Evolutionary conservation across 805 yeast genomes (phyloP).

Genomic region (Dipodascopsis uninucleata): DNA sequence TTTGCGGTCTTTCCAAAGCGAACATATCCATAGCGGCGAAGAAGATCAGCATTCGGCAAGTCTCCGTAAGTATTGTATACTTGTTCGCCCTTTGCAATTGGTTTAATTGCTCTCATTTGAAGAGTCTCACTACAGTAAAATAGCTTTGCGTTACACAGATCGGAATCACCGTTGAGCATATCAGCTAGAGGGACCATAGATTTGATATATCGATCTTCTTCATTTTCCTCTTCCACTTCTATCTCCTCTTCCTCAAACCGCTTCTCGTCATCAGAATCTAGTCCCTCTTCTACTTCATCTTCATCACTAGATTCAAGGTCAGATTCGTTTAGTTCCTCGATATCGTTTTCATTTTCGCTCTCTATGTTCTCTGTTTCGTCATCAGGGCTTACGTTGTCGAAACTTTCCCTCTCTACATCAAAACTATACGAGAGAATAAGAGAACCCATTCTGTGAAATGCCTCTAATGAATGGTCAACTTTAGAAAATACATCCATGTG

Average conservation of each 20-base stretch:
- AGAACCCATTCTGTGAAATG: conserved; percentile 71
- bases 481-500: conserved; percentile 26
- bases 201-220: conserved; percentile 45
- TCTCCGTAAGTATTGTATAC: conserved; percentile 87
- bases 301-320: conserved; percentile 30
- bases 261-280: conserved; percentile 15
- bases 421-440: conserved; percentile 86
- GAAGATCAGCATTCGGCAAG: conserved; percentile 82
- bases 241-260: conserved; percentile 20
- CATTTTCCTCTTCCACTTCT: conserved; percentile 36
- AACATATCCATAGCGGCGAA: conserved; percentile 88
- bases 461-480: conserved; percentile 46
- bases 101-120: conserved; percentile 66
- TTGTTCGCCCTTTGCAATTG: conserved; percentile 65
- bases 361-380: conserved; percentile 30
- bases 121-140: conserved; percentile 39
- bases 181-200: conserved; percentile 95
- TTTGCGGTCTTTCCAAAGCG: conserved; percentile 38
- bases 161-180: conserved; percentile 80
- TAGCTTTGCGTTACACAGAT: conserved; percentile 50
- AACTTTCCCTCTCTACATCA: conserved; percentile 53
- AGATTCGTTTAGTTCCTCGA: neutral
- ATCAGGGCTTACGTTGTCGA: conserved; percentile 7
- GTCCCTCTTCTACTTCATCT: conserved; percentile 34
- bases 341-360: conserved; percentile 30